A percentile compares a stretch with the other conserved stretches of the same genome.
These are phyloP conservation scores for Sisymbrium altissimum DNA, from an alignment of 345 rosid genomes.

Conservation along the genomic window DNA sequence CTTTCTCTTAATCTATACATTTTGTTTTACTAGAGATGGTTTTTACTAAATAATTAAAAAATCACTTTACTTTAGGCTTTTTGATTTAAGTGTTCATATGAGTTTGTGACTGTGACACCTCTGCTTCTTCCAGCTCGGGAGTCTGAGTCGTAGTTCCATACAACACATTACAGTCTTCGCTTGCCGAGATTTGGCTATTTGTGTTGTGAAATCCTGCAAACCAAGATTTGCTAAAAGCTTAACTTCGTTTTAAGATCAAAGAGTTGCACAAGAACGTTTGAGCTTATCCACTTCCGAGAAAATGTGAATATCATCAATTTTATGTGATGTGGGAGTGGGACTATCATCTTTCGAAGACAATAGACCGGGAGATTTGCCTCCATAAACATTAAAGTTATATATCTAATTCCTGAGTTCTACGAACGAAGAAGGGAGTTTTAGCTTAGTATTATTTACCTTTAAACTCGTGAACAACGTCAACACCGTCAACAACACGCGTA, in stretches of 20 bases:
- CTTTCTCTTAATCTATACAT: slow-evolving; percentile 59
- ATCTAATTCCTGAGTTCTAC: neutral
- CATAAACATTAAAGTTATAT: neutral
- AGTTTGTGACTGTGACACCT: slow-evolving; percentile 61
- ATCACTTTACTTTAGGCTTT: slow-evolving; percentile 19
- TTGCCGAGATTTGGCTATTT: slow-evolving; percentile 92
- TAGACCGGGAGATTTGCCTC: neutral
- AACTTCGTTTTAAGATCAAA: neutral
- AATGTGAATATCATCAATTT: neutral
- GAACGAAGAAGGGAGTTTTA: neutral
- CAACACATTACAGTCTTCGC: slow-evolving; percentile 87
- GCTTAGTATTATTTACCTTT: slow-evolving; percentile 50
- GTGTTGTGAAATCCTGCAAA: slow-evolving; percentile 84
- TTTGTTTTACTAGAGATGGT: slow-evolving; percentile 29
- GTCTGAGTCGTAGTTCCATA: slow-evolving; percentile 86
- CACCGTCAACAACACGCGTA: slow-evolving; percentile 71
- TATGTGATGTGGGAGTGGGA: neutral
- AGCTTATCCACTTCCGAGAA: neutral
- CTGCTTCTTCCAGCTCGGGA: slow-evolving; percentile 79
- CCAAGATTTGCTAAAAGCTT: neutral
- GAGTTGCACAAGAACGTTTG: neutral
- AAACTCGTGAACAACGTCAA: slow-evolving; percentile 86
- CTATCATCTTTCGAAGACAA: neutral
- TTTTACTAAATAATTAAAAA: neutral
- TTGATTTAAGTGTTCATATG: slow-evolving; percentile 65